phyloP scores from a whole-genome alignment of 2,329 filamentous ascomycete genomes.

The Xylaria sp. region DNA sequence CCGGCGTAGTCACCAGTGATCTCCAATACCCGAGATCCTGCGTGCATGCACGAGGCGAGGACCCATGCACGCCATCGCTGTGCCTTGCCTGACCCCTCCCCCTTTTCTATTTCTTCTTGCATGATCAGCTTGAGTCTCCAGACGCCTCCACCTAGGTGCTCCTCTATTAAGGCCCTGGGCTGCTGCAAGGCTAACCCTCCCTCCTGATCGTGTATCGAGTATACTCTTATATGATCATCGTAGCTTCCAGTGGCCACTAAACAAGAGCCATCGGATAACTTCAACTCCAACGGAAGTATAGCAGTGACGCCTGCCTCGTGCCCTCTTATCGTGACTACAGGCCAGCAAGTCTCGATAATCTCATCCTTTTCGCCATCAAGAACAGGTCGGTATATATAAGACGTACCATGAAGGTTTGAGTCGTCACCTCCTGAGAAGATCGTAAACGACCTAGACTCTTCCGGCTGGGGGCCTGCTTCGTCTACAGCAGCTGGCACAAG shows the following conservation, averaged over 20 bases:
- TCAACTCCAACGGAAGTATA: constrained; percentile 69
- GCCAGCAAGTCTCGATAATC: constrained; percentile 23
- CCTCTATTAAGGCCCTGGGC: constrained; percentile 60
- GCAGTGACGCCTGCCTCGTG: constrained; percentile 87
- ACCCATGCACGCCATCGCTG: constrained; percentile 46
- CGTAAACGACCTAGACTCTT: constrained; percentile 35
- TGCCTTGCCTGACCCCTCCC: constrained; percentile 6
- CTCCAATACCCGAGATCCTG: constrained; percentile 70
- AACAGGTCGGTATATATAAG: constrained; percentile 32
- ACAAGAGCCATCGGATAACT: constrained; percentile 46
- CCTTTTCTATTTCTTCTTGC: constrained; percentile 27
- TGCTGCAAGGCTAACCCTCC: constrained; percentile 45
- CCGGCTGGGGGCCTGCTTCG: constrained; percentile 2
- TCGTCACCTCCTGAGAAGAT: constrained; percentile 79
- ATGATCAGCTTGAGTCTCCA: constrained; percentile 76
- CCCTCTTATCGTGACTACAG: constrained; percentile 46
- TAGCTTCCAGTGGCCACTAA: constrained; percentile 87
- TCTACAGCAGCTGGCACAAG: not conserved
- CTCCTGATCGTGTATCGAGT: constrained; percentile 51
- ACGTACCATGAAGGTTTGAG: constrained; percentile 57
- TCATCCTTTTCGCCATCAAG: constrained; percentile 17
- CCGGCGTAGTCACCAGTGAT: constrained; percentile 41
- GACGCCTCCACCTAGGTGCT: constrained; percentile 76
- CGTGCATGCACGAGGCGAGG: constrained; percentile 94
- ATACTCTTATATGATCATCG: constrained; percentile 78